Base-by-base conservation (phyloP, 1,284 basidiomycete species). In the Trametes hirsuta region DNA sequence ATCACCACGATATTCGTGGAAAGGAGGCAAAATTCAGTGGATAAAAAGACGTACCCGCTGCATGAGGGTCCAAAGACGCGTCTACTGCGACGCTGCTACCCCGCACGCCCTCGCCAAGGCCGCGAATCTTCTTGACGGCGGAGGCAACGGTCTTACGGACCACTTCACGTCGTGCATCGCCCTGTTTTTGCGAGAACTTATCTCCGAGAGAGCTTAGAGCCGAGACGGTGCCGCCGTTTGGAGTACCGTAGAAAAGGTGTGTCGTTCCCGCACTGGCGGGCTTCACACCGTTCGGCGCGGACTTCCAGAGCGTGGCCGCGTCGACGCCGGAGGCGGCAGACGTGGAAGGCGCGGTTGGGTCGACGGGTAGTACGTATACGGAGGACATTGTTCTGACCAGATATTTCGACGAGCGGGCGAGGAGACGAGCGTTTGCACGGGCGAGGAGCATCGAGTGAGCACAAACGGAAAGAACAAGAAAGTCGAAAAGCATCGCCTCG, bases 111-210 rank as follows among this genome's bases (percentile, higher is more conserved):
- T 89, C 78, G 8, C 75, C 79, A 12, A 89, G 76, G 12, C 72
- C 78, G 63, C 81, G 87, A 59, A 91, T 75, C 52, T 83, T 81
- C 71, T 87, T 89, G 45, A 92, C 82, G 6, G 84, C 88, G 52
- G 78, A 84, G 9, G 86, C 90, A 15, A 91, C 79, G 2, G 88
- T 82, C 67, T 83, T 86, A 64, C 90, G 78, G 18, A 92, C 79
- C 5, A 83, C 63, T 70, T 93, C 91, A 36, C 86, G 77, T 67
- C 77, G 82, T n/a, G 74, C 79, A 54, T 84, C 72, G 1, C 68
- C 78, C 6, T 73, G 76, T 69, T 86, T 86, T 34, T 71, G 66
- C 1, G 75, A 71, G 67, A 85, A 90, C 4, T 76, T 80, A 3
- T 86, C 84, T 0, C 90, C 90, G 15, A 92, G 77, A 10, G 86